These are phyloP conservation scores for Acorus calamus DNA, from an alignment of 106 monocot species.

Conservation along the genomic window DNA sequence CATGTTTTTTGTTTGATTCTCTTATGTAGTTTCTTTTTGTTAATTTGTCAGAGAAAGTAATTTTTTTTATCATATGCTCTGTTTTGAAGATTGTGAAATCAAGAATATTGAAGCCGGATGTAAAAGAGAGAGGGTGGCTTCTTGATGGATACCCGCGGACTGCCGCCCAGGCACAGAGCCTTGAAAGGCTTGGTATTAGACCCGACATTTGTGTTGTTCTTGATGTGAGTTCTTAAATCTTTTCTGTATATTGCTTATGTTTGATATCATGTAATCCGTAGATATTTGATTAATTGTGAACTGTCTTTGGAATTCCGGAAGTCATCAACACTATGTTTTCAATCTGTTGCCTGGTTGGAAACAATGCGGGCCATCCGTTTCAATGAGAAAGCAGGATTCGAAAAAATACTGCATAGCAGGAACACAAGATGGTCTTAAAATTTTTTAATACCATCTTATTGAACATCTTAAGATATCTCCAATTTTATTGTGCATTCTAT, in stretches of 20 bases:
- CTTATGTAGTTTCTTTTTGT: neutral
- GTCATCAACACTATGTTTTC: no score
- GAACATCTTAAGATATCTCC: no score
- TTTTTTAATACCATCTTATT: no score
- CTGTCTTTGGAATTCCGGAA: no score
- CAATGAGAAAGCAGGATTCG: no score
- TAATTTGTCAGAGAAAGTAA: neutral
- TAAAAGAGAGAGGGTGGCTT: conserved; percentile 74
- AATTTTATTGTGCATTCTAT: no score
- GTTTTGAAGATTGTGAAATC: conserved; percentile 59
- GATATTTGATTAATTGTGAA: no score
- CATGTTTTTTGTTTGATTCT: no score
- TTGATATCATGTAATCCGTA: neutral
- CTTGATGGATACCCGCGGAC: conserved; percentile 96
- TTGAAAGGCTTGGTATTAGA: conserved; percentile 58
- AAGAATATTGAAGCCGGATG: conserved; percentile 60
- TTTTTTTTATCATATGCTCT: conserved; percentile 5
- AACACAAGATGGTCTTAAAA: no score
- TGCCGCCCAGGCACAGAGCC: conserved; percentile 60
- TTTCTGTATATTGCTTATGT: neutral
- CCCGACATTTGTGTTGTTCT: conserved; percentile 76
- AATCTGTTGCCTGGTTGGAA: no score
- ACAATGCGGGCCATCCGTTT: no score
- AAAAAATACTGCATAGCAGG: no score
- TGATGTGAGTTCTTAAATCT: conserved; percentile 42